Base-by-base conservation (phyloP, 2,329 filamentous ascomycete species). In the Coniochaeta pulveracea region DNA sequence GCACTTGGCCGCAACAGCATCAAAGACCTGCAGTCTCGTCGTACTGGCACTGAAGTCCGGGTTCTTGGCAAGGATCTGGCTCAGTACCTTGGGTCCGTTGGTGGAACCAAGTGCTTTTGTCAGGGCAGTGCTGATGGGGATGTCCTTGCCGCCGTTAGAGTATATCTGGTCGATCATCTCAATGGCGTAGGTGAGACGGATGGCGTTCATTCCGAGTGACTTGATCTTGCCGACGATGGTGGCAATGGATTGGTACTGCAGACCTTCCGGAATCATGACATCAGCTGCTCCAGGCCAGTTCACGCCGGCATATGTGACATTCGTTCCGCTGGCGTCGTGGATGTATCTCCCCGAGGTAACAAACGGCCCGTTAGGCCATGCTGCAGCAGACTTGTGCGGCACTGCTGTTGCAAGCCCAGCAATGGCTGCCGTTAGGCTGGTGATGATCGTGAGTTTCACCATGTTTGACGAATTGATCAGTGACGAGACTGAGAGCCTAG, bases 201-300 rank as follows among this genome's bases (percentile, higher is more conserved):
- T 66, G 2, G 69, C 65, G 44, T 80, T 80, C 59, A 80, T 70
- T 11, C 72, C 73, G 1, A 76, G 46, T 37, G 63, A 63, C 44
- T 73, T 75, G 44, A 77, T 62, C 51, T 66, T 66, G 4, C 61
- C 51, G 1, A 76, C 64, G 22, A 79, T 67, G 6, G 51, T 54
- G 23, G 59, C 54, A 30, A 79, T 60, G 0, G 72, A 76, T 22
- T 66, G 64, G 49, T 76, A 76, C 46, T 76, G 72, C 3, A 79
- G 58, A 4, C 75, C 75, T 41, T 80, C 74, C 0, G 73, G 74
- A 1, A 79, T 60, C 73, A 79, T 78, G n/a, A 67, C 62, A 27
- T 76, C 72, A 27, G 62, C 64, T 11, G 69, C 64, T 1, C 72
- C 74, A 0, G 73, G 70, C 74, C 73, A 79, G 43, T 79, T 79